phyloP scores from a whole-genome alignment of 1,139 yeast species.

The Debaryomyces nepalensis region DNA sequence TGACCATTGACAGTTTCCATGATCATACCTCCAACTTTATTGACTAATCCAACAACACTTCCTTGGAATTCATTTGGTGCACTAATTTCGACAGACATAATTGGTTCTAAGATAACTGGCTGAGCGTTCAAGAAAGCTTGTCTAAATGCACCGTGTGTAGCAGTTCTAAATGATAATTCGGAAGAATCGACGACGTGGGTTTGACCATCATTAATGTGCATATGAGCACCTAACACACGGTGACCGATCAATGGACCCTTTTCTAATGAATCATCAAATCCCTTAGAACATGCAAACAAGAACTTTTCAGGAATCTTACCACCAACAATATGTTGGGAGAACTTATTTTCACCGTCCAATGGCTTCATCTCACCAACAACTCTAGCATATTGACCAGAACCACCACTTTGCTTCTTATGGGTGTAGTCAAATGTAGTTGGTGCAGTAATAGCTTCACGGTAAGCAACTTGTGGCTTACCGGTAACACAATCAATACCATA shows the following conservation, averaged over 20 bases:
- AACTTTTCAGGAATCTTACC: conserved; percentile 97
- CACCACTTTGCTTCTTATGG: conserved; percentile 98
- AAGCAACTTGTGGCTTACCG: conserved; percentile 97
- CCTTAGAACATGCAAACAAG: conserved; percentile 92
- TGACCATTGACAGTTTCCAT: conserved; percentile 92
- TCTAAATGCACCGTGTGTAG: conserved; percentile 89
- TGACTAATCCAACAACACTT: conserved; percentile 84
- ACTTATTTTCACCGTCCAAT: conserved; percentile 67
- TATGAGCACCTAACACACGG: conserved; percentile 86
- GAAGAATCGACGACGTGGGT: conserved; percentile 97
- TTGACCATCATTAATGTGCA: conserved; percentile 96
- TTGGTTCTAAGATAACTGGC: conserved; percentile 93
- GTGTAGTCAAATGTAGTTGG: conserved; percentile 87
- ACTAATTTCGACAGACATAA: conserved; percentile 89
- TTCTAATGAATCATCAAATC: conserved; percentile 92
- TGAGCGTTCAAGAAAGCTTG: conserved; percentile 84
- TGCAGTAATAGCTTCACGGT: conserved; percentile 86
- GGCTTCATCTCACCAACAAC: conserved; percentile 86
- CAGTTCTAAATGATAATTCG: conserved; percentile 92
- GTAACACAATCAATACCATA: conserved; percentile 94
- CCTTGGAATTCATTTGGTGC: conserved; percentile 99
- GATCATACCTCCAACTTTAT: conserved; percentile 91
- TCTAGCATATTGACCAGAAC: conserved; percentile 99
- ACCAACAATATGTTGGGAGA: conserved; percentile 89
- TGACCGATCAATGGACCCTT: conserved; percentile 98